phyloP scores from a whole-genome alignment of 176 grass and related monocot species.

The Rhynchospora pubera region DNA sequence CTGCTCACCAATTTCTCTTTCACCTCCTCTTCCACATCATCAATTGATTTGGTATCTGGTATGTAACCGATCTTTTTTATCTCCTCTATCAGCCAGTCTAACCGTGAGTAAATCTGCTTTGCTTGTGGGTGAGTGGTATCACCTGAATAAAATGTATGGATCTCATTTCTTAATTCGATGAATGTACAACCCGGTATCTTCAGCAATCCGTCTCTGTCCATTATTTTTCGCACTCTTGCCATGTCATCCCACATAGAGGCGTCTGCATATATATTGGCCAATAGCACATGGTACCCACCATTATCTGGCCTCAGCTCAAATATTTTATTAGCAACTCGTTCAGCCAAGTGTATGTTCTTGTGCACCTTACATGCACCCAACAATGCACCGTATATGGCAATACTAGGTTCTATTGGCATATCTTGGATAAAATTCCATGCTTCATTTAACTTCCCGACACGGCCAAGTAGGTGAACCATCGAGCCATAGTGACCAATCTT shows the following conservation, averaged over 20 bases:
- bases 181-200: slow-evolving; percentile 70
- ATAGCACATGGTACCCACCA: slow-evolving; percentile 51
- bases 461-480: slow-evolving; percentile 75
- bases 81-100: slow-evolving; percentile 49
- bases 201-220: slow-evolving; percentile 61
- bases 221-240: slow-evolving; percentile 54
- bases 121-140: slow-evolving; percentile 65
- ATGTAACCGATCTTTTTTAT: slow-evolving; percentile 60
- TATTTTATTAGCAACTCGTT: slow-evolving; percentile 44
- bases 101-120: slow-evolving; percentile 52
- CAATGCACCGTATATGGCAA: slow-evolving; percentile 55
- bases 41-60: slow-evolving; percentile 52
- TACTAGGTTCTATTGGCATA: slow-evolving; percentile 66
- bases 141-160: slow-evolving; percentile 67
- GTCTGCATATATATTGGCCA: slow-evolving; percentile 78
- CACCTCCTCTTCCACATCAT: slow-evolving; percentile 75
- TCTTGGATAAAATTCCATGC: slow-evolving; percentile 50
- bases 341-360: slow-evolving; percentile 43
- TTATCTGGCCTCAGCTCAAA: slow-evolving; percentile 53
- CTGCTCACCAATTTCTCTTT: slow-evolving; percentile 55
- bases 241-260: slow-evolving; percentile 64
- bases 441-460: slow-evolving; percentile 46
- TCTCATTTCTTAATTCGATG: slow-evolving; percentile 46
- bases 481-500: slow-evolving; percentile 72
- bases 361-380: slow-evolving; percentile 73